phyloP scores from a whole-genome alignment of 352 stramenopile species.

The Globisporangium uncinulatum region DNA sequence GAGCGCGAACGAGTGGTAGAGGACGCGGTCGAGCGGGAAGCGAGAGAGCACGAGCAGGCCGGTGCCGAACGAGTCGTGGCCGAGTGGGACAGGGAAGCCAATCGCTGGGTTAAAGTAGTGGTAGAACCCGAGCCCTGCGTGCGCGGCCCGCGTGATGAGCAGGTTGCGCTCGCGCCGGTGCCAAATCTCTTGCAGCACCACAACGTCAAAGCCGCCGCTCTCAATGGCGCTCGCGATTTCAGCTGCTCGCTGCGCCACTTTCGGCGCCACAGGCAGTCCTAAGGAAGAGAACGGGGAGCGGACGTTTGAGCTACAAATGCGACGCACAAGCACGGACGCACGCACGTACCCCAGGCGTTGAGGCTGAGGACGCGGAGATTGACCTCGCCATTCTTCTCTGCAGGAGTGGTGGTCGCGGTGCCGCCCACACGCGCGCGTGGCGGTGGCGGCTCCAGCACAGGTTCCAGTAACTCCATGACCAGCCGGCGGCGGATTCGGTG shows the following conservation, averaged over 20 bases:
- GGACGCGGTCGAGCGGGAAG: constrained; percentile 47
- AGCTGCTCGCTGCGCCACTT: constrained; percentile 54
- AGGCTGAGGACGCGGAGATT: constrained; percentile 62
- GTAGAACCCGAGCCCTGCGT: constrained; percentile 65
- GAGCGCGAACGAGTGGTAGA: constrained; percentile 77
- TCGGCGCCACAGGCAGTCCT: constrained; percentile 64
- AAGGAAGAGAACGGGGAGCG: background rate
- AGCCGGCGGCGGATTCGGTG: constrained; percentile 47
- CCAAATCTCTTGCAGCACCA: constrained; percentile 84
- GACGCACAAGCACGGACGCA: constrained; percentile 15
- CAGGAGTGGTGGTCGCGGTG: constrained; percentile 16
- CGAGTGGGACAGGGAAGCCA: constrained; percentile 67
- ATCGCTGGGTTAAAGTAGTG: constrained; percentile 82
- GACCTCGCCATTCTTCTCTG: constrained; percentile 9
- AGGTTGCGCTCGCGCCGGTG: constrained; percentile 74
- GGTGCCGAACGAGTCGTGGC: constrained; percentile 68
- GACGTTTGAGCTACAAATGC: background rate
- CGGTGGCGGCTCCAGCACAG: constrained; percentile 35
- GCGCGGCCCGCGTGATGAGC: constrained; percentile 50
- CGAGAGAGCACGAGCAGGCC: constrained; percentile 71
- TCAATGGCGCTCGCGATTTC: constrained; percentile 70
- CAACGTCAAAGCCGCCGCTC: constrained; percentile 55
- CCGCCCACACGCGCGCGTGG: constrained; percentile 26
- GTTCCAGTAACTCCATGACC: constrained; percentile 50
- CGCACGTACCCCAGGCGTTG: constrained; percentile 60